Evolutionary conservation across 1,284 basidiomycete genomes (phyloP), one percentile per base, ranked within the genome.

Genomic region (Fomitiporia mediterranea): DNA sequence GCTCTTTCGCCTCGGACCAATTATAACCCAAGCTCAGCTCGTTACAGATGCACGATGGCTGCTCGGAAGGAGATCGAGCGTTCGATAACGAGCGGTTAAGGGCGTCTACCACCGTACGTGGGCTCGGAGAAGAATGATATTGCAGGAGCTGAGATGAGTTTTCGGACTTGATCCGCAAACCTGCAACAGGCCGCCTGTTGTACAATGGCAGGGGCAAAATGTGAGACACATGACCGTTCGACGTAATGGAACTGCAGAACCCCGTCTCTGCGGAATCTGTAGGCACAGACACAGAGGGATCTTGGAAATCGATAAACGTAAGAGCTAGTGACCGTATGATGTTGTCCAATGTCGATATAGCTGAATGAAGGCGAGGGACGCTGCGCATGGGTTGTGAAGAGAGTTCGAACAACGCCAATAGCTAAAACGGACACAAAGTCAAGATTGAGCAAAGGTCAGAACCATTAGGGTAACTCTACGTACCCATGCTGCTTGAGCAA

Each of bases 401-500:
- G 44, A 86, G 69, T 66, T 89, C 86, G 61, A 89, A 90, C 56
- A 88, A 69, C 2, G 84, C 78, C 21, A 89, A 68, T 28, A 90
- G 67, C 86, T 88, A 43, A n/a, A 13, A n/a, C n/a, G n/a, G n/a
- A 28, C 17, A 4, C n/a, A 34, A 25, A n/a, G 13, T 40, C 9
- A 32, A 43, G 27, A 21, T 37, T 7, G 2, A 17, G 11, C 35
- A 37, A 3, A 39, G 21, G 37, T 21, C 19, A 50, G 30, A 47
- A 53, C 25, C 44, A 40, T 39, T 47, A 43, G 57, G 40, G 56
- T 4, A 32, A 44, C 6, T 11, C 15, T 9, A 69, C 78, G 64
- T 67, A 89, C 88, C 84, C 83, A 89, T 58, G 84, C 83, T 32
- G 85, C 83, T 67, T 89, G 82, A 15, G 82, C 84, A 7, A 89